Evolutionary conservation across 2,329 filamentous ascomycete genomes (phyloP).

Genomic region (Fusarium torreyae): DNA sequence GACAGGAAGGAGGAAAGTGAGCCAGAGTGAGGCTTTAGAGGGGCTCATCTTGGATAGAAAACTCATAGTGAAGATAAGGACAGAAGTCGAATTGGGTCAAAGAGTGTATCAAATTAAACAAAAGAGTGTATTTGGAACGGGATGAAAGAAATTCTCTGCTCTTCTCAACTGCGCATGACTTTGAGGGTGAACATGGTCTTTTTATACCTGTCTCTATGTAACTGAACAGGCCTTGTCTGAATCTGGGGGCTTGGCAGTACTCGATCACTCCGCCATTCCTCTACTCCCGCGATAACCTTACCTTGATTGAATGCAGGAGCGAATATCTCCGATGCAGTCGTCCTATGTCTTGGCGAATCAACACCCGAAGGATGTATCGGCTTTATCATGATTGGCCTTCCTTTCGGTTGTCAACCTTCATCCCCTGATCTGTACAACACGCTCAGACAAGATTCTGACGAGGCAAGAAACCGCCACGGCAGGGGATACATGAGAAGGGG

Average conservation of each 20-base stretch:
- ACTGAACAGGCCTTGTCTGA: background rate
- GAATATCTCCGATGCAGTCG: conserved; percentile 18
- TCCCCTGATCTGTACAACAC: conserved; percentile 35
- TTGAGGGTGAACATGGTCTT: background rate
- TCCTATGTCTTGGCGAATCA: conserved; percentile 8
- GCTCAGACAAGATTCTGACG: conserved; percentile 14
- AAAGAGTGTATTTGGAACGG: conserved; percentile 9
- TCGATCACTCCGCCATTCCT: background rate
- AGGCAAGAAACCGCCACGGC: conserved; percentile 35
- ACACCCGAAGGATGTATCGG: conserved; percentile 41
- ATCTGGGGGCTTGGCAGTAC: background rate
- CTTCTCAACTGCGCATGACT: background rate
- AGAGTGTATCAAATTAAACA: conserved; percentile 23
- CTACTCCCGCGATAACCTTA: conserved; percentile 35
- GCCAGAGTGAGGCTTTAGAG: conserved; percentile 23
- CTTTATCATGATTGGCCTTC: conserved; percentile 42
- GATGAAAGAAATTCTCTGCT: conserved; percentile 3
- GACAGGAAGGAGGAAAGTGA: conserved; percentile 27
- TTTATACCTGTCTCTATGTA: conserved; percentile 26
- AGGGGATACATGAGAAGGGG: background rate
- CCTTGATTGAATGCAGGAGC: conserved; percentile 19
- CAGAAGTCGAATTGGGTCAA: conserved; percentile 16
- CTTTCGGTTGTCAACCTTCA: conserved; percentile 25
- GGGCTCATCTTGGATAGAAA: conserved; percentile 14
- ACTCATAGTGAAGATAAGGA: conserved; percentile 23